phyloP scores from a whole-genome alignment of 2,329 filamentous ascomycete species.

The Claviceps spartinae region DNA sequence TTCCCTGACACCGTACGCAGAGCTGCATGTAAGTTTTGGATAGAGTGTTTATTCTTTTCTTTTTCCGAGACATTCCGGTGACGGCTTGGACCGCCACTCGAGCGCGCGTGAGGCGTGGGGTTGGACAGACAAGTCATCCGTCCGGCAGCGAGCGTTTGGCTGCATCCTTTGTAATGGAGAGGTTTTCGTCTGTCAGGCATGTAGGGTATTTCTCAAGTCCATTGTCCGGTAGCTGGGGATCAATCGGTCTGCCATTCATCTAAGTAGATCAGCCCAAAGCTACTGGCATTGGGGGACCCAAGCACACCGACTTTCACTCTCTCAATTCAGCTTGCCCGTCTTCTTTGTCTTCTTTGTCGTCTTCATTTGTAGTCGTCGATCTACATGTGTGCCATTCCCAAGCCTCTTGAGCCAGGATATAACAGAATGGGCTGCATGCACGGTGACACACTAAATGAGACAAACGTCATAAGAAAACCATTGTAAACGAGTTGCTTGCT shows the following conservation, averaged over 20 bases:
- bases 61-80: conserved; percentile 4
- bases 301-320: no score
- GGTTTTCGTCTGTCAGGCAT: no score
- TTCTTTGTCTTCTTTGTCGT: background rate
- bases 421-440: background rate
- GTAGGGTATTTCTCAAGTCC: no score
- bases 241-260: no score
- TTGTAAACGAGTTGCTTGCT: conserved; percentile 7
- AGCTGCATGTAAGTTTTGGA: conserved; percentile 57
- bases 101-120: background rate
- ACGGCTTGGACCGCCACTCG: conserved; percentile 1
- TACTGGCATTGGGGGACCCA: no score
- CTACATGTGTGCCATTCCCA: background rate
- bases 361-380: background rate
- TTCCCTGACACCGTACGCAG: conserved; percentile 58
- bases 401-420: background rate
- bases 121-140: background rate
- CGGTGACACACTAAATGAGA: background rate
- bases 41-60: conserved; percentile 9
- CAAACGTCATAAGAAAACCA: background rate
- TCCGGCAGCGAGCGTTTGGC: background rate
- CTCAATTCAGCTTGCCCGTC: background rate
- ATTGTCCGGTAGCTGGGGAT: no score
- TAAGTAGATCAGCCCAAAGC: no score
- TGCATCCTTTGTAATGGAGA: no score